Evolutionary conservation across 352 stramenopile genomes (phyloP).

Genomic region (Hyaloperonospora arabidopsidis): DNA sequence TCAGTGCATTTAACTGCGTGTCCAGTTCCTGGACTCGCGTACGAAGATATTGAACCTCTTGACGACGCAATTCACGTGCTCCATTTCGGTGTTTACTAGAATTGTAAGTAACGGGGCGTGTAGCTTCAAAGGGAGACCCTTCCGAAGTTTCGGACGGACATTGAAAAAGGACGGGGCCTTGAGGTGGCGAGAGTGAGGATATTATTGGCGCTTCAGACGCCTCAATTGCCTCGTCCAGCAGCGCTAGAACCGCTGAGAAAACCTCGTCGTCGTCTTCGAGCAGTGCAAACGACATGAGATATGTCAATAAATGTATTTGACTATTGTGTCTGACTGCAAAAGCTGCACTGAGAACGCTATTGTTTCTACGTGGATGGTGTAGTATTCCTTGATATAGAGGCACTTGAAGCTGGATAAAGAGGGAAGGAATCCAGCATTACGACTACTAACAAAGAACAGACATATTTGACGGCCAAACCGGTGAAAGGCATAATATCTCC

Average conservation of each 20-base stretch:
- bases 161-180: not conserved
- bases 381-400: too few relatives aligned
- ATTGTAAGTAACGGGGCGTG: slow-evolving; percentile 12
- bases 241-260: slow-evolving; percentile 25
- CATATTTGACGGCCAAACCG: too few relatives aligned
- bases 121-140: slow-evolving; percentile 19
- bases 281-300: slow-evolving; percentile 23
- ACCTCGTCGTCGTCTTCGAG: slow-evolving; percentile 26
- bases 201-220: slow-evolving; percentile 4
- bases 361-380: too few relatives aligned
- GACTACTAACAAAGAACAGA: too few relatives aligned
- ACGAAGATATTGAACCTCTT: slow-evolving; percentile 26
- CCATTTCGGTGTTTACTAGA: slow-evolving; percentile 33
- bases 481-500: not conserved
- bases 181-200: too few relatives aligned
- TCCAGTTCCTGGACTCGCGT: slow-evolving; percentile 17
- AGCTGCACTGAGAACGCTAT: too few relatives aligned
- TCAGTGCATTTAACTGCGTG: slow-evolving; percentile 12
- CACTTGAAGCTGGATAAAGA: slow-evolving; percentile 9
- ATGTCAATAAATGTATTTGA: too few relatives aligned
- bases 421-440: too few relatives aligned
- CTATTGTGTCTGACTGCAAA: too few relatives aligned
- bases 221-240: slow-evolving; percentile 25
- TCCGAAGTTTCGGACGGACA: slow-evolving; percentile 7
- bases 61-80: slow-evolving; percentile 27